These are phyloP conservation scores for Fusarium praegraminearum DNA, from an alignment of 2,329 filamentous ascomycete genomes.

Conservation along the genomic window DNA sequence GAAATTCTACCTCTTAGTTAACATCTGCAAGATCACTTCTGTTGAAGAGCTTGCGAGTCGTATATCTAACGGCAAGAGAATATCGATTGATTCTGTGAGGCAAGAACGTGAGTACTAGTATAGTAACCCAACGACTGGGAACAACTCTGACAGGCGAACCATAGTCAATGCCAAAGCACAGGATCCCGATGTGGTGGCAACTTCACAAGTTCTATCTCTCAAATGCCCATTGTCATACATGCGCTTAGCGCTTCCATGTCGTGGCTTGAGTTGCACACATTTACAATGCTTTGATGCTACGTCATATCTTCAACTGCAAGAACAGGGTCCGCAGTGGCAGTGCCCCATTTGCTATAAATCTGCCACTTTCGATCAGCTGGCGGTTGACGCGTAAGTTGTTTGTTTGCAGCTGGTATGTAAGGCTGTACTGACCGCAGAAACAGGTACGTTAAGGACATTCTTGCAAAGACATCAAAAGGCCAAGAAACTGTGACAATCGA, in stretches of 20 bases:
- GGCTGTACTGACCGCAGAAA: conserved; percentile 24
- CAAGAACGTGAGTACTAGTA: conserved; percentile 77
- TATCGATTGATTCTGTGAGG: conserved; percentile 85
- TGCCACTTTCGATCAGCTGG: conserved; percentile 83
- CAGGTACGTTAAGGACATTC: conserved; percentile 89
- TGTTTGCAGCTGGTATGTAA: not conserved
- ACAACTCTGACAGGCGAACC: conserved; percentile 37
- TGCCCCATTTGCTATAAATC: conserved; percentile 93
- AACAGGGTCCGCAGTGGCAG: conserved; percentile 96
- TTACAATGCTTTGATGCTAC: conserved; percentile 95
- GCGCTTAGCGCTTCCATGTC: conserved; percentile 82
- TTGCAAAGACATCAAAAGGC: conserved; percentile 76
- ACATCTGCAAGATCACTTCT: conserved; percentile 79
- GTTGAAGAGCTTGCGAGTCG: conserved; percentile 77
- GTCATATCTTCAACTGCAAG: conserved; percentile 92
- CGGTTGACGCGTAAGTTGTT: conserved; percentile 81
- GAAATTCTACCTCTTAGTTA: conserved; percentile 79
- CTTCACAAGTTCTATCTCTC: conserved; percentile 87
- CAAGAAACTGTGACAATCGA: conserved; percentile 91
- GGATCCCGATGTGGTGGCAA: conserved; percentile 90
- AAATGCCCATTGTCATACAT: conserved; percentile 93
- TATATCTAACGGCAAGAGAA: conserved; percentile 76
- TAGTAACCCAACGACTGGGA: conserved; percentile 21
- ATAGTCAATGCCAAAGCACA: conserved; percentile 83
- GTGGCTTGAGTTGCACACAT: conserved; percentile 84